Base-by-base conservation (phyloP, 495 filamentous ascomycete species). In the Staphylotrichum tortipilum region DNA sequence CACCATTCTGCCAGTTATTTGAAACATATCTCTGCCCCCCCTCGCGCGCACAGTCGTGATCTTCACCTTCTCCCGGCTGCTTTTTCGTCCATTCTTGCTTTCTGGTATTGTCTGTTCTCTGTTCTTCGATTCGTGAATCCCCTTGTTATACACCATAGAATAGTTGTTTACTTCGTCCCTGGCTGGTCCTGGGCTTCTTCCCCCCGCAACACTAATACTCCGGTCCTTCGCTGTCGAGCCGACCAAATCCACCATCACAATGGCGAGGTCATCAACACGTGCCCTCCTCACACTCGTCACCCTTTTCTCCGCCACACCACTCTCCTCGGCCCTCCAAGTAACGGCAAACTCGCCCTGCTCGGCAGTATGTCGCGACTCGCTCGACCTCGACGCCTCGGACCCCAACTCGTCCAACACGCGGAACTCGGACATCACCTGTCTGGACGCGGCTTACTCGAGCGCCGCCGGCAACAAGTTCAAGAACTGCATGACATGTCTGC, bases 331-430 rank as follows among this genome's bases (percentile, higher is more conserved):
- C 5, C 55, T 79, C 17, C 73, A 75, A 58, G 73, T 77, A 26
- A 68, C 74, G 14, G 71, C 74, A 21, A 70, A 73, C 41, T 78
- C 75, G 18, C 73, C 69, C n/a, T 79, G 76, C 42, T 60, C 72
- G 29, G 63, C 67, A 37, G 44, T 66, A 45, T 79, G 76, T 46
- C 44, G 68, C 39, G 72, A 77, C 49, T 57, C 60, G 17, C 30
- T 50, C 5, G 49, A 42, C 36, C 55, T 68, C 36, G 69, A 75
- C 46, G 44, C 60, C 28, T 72, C 73, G 6, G 67, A 73, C 37
- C 65, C 73, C 35, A 68, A 63, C 43, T 67, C 69, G 10, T 76
- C 70, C 33, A 70, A 60, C 34, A 75, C 70, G 0, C 51, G 29
- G 18, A 68, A 68, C 33, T 53, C 60, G 8, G 76, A 78, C 49